Conservation (phyloP, 78 protist species). For the slime mould (Dictyostelium discoideum) region DNA sequence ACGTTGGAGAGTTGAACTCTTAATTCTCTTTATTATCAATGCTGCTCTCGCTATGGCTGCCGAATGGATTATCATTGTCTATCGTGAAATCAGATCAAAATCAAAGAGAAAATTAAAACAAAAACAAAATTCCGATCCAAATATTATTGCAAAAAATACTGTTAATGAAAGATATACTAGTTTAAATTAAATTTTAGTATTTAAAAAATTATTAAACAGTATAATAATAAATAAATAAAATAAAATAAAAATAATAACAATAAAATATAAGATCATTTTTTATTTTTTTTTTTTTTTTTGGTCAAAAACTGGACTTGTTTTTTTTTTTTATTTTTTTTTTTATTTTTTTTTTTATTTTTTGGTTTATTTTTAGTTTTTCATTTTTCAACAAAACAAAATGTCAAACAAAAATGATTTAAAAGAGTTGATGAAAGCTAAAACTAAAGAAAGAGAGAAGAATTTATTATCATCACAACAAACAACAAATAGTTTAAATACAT, state of each 20-base stretch:
- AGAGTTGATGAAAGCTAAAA: conserved; percentile 12
- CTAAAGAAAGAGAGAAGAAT: neutral
- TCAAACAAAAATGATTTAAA: conserved; percentile 6
- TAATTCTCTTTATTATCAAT: conserved; percentile 21
- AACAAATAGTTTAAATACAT: neutral
- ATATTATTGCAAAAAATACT: neutral
- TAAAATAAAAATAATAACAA: no score
- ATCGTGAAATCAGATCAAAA: neutral
- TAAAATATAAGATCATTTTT: no score
- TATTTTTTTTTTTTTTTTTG: neutral
- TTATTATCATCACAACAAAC: neutral
- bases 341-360: neutral
- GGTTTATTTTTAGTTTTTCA: neutral
- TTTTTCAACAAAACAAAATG: neutral
- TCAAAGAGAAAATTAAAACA: neutral
- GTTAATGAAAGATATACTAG: conserved; percentile 6
- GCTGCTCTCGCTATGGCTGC: conserved; percentile 6
- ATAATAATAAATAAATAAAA: neutral
- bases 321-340: neutral
- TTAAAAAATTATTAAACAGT: neutral
- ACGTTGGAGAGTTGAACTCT: conserved; percentile 12
- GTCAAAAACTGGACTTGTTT: neutral
- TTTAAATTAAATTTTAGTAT: neutral
- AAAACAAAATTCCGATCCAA: neutral
- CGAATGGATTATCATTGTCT: conserved; percentile 32